Conservation (phyloP, 2,329 filamentous ascomycete genomes). For the Tricladium varicosporioides region DNA sequence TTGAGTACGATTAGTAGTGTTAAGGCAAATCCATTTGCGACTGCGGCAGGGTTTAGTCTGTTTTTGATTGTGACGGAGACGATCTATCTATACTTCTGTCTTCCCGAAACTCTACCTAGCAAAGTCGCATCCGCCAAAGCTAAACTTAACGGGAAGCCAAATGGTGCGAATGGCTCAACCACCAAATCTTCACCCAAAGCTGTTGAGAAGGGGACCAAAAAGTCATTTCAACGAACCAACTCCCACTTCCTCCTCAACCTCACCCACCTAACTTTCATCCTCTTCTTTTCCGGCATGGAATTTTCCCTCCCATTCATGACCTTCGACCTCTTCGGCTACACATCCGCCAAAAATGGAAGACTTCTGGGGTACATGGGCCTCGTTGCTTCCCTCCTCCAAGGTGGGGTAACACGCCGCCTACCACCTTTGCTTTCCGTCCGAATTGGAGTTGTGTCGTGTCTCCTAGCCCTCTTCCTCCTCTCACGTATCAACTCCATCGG, state of each 20-base stretch:
- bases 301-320: slow-evolving; percentile 98
- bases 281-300: slow-evolving; percentile 98
- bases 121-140: slow-evolving; percentile 39
- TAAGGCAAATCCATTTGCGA: slow-evolving; percentile 87
- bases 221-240: slow-evolving; percentile 57
- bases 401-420: slow-evolving; percentile 82
- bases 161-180: slow-evolving; percentile 18
- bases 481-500: slow-evolving; percentile 64
- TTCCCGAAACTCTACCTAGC: slow-evolving; percentile 83
- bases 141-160: slow-evolving; percentile 24
- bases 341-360: slow-evolving; percentile 75
- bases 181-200: slow-evolving; percentile 26
- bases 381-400: slow-evolving; percentile 88
- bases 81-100: slow-evolving; percentile 74
- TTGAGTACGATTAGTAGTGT: slow-evolving; percentile 76
- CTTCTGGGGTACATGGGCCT: slow-evolving; percentile 90
- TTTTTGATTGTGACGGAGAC: slow-evolving; percentile 85
- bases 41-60: slow-evolving; percentile 84
- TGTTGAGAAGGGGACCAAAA: slow-evolving; percentile 23
- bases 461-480: slow-evolving; percentile 77
- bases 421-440: slow-evolving; percentile 79
- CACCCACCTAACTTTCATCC: slow-evolving; percentile 84
- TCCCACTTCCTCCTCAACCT: slow-evolving; percentile 79
- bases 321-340: slow-evolving; percentile 86
- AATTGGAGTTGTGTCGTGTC: slow-evolving; percentile 73